A percentile compares a stretch with the other conserved stretches of the same genome.
phyloP scores from a whole-genome alignment of 2,329 filamentous ascomycete genomes.

The Alternaria gansuensis region DNA sequence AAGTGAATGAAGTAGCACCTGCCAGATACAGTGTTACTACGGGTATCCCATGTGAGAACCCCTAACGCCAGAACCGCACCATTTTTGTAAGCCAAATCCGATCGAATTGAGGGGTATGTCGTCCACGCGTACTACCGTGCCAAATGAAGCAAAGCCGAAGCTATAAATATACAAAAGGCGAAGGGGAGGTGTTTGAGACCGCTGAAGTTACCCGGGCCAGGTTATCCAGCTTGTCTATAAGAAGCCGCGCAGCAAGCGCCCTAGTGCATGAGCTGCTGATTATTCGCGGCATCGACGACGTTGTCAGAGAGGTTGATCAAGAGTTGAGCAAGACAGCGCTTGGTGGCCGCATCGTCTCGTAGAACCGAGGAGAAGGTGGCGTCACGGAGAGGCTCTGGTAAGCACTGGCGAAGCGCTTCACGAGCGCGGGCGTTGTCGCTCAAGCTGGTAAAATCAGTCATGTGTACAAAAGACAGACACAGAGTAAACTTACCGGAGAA shows the following conservation, averaged over 20 bases:
- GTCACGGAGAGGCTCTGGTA: constrained; percentile 97
- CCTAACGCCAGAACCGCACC: constrained; percentile 39
- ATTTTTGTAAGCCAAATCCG: constrained; percentile 29
- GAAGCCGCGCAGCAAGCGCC: neutral
- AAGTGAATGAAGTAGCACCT: constrained; percentile 30
- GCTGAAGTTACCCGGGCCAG: constrained; percentile 15
- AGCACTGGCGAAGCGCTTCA: constrained; percentile 92
- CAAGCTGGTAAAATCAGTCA: constrained; percentile 66
- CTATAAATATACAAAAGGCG: constrained; percentile 36
- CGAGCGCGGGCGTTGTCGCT: constrained; percentile 96
- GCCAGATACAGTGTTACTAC: constrained; percentile 33
- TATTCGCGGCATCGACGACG: constrained; percentile 65
- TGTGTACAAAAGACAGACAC: neutral
- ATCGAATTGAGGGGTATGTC: constrained; percentile 34
- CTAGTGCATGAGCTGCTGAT: constrained; percentile 51
- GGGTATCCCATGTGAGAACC: constrained; percentile 43
- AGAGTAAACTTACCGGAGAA: constrained; percentile 75
- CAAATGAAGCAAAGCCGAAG: constrained; percentile 38
- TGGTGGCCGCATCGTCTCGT: constrained; percentile 95
- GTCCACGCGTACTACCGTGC: constrained; percentile 30
- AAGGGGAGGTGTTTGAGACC: constrained; percentile 16
- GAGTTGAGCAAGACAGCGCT: constrained; percentile 95
- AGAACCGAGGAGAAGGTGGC: constrained; percentile 97
- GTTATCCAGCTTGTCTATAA: constrained; percentile 8
- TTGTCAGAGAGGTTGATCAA: constrained; percentile 96